Conservation (phyloP, 2,329 filamentous ascomycete genomes). For the Exophiala dermatitidis region DNA sequence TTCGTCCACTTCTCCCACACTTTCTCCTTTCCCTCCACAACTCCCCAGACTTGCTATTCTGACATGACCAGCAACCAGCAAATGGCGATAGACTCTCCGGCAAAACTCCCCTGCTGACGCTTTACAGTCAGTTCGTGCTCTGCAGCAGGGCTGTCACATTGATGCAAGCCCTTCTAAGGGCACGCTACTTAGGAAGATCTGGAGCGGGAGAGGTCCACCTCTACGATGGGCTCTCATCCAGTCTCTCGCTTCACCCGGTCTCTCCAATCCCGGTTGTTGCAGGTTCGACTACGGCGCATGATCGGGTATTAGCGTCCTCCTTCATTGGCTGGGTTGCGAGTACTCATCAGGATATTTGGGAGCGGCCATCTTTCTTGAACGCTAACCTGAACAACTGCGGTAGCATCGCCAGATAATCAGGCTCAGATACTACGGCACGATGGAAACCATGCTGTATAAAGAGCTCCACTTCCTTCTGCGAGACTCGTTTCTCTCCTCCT, state of each 20-base stretch:
- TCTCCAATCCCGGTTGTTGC: slow-evolving; percentile 8
- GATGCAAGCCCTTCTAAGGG: background rate
- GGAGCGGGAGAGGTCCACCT: background rate
- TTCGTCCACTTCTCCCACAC: background rate
- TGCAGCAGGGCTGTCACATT: too few species aligned
- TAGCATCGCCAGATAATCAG: slow-evolving; percentile 3
- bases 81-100: background rate
- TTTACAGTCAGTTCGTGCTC: background rate
- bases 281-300: slow-evolving; percentile 6
- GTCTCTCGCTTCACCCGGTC: slow-evolving; percentile 6
- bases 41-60: background rate
- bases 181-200: background rate
- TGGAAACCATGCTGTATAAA: slow-evolving; percentile 15
- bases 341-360: slow-evolving; percentile 3
- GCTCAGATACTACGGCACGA: slow-evolving; percentile 6
- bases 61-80: background rate
- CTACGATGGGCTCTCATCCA: slow-evolving; percentile 3
- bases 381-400: slow-evolving; percentile 4
- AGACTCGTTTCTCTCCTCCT: background rate
- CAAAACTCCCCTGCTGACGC: slow-evolving; percentile 4
- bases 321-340: slow-evolving; percentile 4
- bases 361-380: slow-evolving; percentile 12
- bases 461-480: background rate
- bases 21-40: slow-evolving; percentile 7
- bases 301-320: background rate